Conservation (phyloP, 345 rosid species). For the Eucalyptus erythrocorys region DNA sequence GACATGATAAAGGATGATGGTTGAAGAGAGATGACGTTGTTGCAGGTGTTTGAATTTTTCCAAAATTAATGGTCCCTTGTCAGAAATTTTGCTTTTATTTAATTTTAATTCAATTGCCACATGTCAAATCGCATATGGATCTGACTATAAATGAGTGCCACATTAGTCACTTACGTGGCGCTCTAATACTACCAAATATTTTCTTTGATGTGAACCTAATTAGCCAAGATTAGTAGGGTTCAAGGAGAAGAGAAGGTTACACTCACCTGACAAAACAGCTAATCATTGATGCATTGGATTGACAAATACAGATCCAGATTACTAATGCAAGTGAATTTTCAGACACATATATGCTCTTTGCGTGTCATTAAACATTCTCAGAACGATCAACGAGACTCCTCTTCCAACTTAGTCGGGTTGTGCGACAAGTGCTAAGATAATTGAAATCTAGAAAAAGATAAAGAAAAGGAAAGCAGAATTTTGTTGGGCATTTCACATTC, state of each 20-base stretch:
- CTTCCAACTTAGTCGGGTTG: background rate
- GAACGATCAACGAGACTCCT: background rate
- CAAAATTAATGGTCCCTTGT: background rate
- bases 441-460: background rate
- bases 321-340: background rate
- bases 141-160: background rate
- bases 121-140: background rate
- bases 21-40: background rate
- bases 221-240: background rate
- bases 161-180: background rate
- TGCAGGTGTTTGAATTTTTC: background rate
- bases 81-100: background rate
- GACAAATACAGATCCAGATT: background rate
- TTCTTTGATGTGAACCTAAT: background rate
- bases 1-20: background rate
- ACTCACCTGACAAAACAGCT: background rate
- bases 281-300: background rate
- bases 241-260: background rate
- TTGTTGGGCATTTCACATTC: background rate
- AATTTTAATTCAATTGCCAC: too few relatives aligned
- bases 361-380: background rate
- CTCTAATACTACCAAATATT: background rate
- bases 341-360: background rate
- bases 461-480: background rate
- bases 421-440: background rate